phyloP scores from a whole-genome alignment of 2,329 filamentous ascomycete genomes.

The Zymoseptoria crescenta region DNA sequence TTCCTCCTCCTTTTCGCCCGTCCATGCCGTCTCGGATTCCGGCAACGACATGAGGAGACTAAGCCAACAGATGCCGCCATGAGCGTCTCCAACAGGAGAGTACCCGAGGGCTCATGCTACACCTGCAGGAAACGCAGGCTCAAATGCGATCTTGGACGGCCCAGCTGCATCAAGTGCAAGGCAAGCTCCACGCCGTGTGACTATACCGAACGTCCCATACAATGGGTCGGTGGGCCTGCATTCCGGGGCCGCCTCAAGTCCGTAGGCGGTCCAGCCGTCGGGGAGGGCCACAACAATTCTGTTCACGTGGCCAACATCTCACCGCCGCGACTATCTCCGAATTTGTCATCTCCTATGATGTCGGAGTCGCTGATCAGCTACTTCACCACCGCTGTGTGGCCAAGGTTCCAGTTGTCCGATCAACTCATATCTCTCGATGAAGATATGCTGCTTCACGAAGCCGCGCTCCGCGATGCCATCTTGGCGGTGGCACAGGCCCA shows the following conservation, averaged over 20 bases:
- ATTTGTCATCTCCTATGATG: not conserved
- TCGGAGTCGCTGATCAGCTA: constrained; percentile 1
- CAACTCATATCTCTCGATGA: constrained; percentile 5
- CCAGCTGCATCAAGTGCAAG: constrained; percentile 2
- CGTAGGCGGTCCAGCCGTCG: not conserved
- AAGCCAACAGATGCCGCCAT: not conserved
- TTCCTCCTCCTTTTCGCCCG: not conserved
- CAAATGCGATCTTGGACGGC: constrained; percentile 3
- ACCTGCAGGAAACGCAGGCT: constrained; percentile 5
- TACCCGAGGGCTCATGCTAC: constrained; percentile 5
- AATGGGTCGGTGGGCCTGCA: constrained; percentile 6
- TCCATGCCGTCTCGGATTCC: not conserved
- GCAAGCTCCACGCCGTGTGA: not conserved
- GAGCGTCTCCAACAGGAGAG: not conserved
- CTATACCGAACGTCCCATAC: constrained; percentile 1
- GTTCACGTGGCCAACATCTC: not conserved
- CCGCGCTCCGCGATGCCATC: constrained; percentile 1
- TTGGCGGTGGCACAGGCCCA: constrained; percentile 6
- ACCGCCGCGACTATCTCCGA: not conserved
- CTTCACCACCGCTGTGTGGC: constrained; percentile 2
- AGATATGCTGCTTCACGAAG: constrained; percentile 2
- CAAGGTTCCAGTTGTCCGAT: constrained; percentile 3
- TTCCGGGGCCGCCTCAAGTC: constrained; percentile 1
- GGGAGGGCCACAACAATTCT: not conserved
- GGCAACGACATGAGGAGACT: not conserved